Evolutionary conservation across 805 yeast genomes (phyloP), one percentile per base, ranked within the genome.

Genomic region (Pichia californica): DNA sequence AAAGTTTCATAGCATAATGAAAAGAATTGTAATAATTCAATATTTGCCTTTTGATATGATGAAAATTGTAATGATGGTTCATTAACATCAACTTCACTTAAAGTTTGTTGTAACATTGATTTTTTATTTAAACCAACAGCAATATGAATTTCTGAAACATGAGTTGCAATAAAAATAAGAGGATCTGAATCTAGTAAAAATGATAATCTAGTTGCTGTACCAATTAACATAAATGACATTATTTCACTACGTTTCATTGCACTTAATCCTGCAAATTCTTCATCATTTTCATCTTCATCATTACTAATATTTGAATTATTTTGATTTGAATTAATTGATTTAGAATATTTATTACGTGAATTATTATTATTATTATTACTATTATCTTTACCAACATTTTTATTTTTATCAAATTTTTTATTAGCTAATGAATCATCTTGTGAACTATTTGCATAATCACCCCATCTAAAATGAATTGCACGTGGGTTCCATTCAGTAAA

Each of bases 401-500:
- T 39, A 25, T 23, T 44, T n/a, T 10, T 39, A 50, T 26, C 51
- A 48, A 15, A 44, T 46, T 34, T 37, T 32, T 14, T 40, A 28
- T 36, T 39, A 2, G 41, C 48, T 3, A 40, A n/a, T 14, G 44
- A 43, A 26, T 59, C 65, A 44, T 73, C 79, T 8, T 74, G 81
- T 0, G 76, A 70, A 39, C 66, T 62, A 53, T 83, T 82, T 1
- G 91, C 95, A 63, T 87, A 85, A 62, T 89, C 95, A 1, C 79
- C 65, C 85, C 91, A 78, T 51, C 88, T 67, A 82, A 88, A 83
- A 61, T 88, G 96, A 47, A 88, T 88, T 3, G 96, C 95, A 42
- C 96, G 68, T 4, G 96, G 96, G 53, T 88, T 88, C 98, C 98
- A 89, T 61, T 91, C 97, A 0, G 96, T 85, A 53, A 87, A 82